Evolutionary conservation across 441 rosid species (phyloP), one percentile per base, ranked within the genome.

Genomic region (Euphorbia celastroides): DNA sequence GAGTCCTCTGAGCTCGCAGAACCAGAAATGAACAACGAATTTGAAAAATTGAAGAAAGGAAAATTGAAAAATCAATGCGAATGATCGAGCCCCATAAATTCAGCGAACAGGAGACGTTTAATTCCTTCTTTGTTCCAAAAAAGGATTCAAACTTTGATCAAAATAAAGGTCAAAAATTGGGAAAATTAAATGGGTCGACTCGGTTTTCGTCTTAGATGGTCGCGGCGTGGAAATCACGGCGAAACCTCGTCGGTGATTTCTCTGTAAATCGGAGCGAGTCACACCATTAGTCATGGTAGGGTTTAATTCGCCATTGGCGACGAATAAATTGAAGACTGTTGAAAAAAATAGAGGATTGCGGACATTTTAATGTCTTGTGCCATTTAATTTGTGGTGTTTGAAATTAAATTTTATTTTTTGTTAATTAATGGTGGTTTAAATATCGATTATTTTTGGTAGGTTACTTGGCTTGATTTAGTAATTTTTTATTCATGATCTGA

Each of bases 261-360:
- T 46, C 13, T 13, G 44, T 9, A 3, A 5, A 46, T 59, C 20
- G 0, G 65, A 67, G 71, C 46, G 13, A 46, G 68, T 70, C 74
- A 65, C 74, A 71, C 68, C 71, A 46, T 71, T 3, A 74, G 23
- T 74, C 71, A 9, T 30, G 60, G 50, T 32, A 34, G 0, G 28
- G 19, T 60, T 36, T 17, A 5, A 3, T 42, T 44, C 50, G 16
- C 12, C 13, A 44, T 12, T 13, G 19, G 50, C 19, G 50, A 44
- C 3, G 0, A 16, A 44, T 44, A 12, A 16, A 44, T 44, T 44
- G 19, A 11, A 44, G 50, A 44, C 50, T 11, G 50, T 11, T 14
- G 7, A 38, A 44, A 16, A 3, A 44, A 44, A 17, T 5, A 48
- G 5, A 20, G 2, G 22, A 48, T 48, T 17, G 54, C 54, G 54